A percentile compares a stretch with the other conserved stretches of the same genome.
Evolutionary conservation across 148 eudicot species (phyloP).

Genomic region (Rhododendron molle): DNA sequence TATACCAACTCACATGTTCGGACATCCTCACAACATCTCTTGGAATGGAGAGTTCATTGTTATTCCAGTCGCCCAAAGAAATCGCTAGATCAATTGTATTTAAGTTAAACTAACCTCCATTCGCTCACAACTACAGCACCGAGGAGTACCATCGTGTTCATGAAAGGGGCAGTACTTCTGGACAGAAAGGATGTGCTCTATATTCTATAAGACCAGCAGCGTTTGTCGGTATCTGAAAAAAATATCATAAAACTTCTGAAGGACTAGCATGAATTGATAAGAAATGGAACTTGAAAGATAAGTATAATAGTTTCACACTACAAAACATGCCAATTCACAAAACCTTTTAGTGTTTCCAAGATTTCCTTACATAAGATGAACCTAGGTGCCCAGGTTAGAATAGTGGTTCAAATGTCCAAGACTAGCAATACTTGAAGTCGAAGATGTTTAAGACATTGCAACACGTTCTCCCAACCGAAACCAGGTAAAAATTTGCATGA

Average conservation of each 20-base stretch:
- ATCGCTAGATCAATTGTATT: neutral
- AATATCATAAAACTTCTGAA: neutral
- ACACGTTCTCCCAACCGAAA: too few species aligned
- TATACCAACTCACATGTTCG: neutral
- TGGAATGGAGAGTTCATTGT: neutral
- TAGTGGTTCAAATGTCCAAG: neutral
- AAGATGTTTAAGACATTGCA: neutral
- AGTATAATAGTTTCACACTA: neutral
- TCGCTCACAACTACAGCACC: slow-evolving; percentile 99
- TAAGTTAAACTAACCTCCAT: slow-evolving; percentile 68
- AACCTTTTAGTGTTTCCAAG: neutral
- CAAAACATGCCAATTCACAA: neutral
- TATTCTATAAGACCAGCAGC: slow-evolving; percentile 84
- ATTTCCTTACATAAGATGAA: neutral
- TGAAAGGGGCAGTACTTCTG: slow-evolving; percentile 97
- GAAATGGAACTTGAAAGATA: neutral
- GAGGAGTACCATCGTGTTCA: slow-evolving; percentile 79
- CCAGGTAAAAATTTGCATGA: too few species aligned
- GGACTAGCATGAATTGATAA: neutral
- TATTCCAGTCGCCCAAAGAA: neutral
- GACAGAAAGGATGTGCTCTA: slow-evolving; percentile 89
- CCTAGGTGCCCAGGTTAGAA: neutral
- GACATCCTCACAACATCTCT: neutral
- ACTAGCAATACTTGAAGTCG: neutral
- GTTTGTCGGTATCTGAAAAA: slow-evolving; percentile 75